Percentiles rank a stretch among this genome's conserved stretches.
phyloP scores from a whole-genome alignment of 2,329 filamentous ascomycete species.

The Calonectria pseudoturangicola region DNA sequence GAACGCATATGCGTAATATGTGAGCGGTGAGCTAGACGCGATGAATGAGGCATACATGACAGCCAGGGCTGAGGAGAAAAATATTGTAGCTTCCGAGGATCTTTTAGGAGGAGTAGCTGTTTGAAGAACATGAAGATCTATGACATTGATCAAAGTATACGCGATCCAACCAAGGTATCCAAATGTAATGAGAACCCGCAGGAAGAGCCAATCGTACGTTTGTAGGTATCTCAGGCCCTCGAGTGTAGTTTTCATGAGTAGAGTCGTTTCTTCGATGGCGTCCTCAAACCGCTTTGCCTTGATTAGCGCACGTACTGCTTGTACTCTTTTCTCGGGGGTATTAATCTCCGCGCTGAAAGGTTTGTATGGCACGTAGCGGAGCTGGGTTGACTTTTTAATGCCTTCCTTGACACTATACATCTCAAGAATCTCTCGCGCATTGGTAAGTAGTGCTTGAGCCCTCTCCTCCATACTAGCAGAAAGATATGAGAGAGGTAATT shows the following conservation, averaged over 20 bases:
- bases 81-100: not conserved
- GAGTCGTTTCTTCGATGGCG: not conserved
- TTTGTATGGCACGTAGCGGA: conserved; percentile 3
- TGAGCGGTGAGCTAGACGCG: not conserved
- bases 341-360: not conserved
- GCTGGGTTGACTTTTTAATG: not conserved
- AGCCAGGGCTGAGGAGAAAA: not conserved
- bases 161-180: conserved; percentile 7
- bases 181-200: not conserved
- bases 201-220: conserved; percentile 7
- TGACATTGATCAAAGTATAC: not conserved
- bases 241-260: not conserved
- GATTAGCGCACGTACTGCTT: not conserved
- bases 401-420: conserved; percentile 7
- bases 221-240: not conserved
- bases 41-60: conserved; percentile 8
- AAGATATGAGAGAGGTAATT: conserved; percentile 3
- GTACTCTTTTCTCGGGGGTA: not conserved
- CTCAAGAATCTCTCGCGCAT: conserved; percentile 2
- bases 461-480: not conserved
- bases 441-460: not conserved
- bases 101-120: not conserved
- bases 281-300: not conserved
- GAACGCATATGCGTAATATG: not conserved
- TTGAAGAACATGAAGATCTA: not conserved